Percentiles rank a stretch among this genome's conserved stretches.
phyloP scores from a whole-genome alignment of 495 filamentous ascomycete species.

The Penicillium riverlandense region DNA sequence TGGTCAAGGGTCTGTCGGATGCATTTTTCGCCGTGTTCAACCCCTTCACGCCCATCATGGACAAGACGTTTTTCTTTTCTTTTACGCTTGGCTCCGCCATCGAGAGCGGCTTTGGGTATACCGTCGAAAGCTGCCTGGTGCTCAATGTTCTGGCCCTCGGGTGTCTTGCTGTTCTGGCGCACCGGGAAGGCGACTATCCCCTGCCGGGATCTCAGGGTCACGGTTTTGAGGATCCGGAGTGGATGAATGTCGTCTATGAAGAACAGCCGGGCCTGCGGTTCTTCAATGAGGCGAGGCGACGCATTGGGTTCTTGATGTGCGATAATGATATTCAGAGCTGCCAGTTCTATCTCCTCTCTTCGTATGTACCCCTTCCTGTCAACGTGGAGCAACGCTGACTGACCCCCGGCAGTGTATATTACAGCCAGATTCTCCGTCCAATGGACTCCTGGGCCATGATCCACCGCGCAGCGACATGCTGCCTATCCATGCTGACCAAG shows the following conservation, averaged over 20 bases:
- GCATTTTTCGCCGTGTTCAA: conserved; percentile 40
- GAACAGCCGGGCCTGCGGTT: conserved; percentile 36
- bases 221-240: conserved; percentile 37
- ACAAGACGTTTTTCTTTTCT: conserved; percentile 39
- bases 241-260: conserved; percentile 36
- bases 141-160: conserved; percentile 40
- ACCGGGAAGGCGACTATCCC: conserved; percentile 39
- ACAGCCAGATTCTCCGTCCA: conserved; percentile 37
- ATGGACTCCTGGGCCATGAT: conserved; percentile 44
- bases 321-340: conserved; percentile 41
- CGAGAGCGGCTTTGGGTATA: conserved; percentile 36
- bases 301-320: conserved; percentile 42
- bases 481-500: conserved; percentile 41
- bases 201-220: conserved; percentile 25
- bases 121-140: conserved; percentile 37
- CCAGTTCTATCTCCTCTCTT: conserved; percentile 41
- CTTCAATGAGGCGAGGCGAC: conserved; percentile 40
- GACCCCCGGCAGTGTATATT: conserved; percentile 22
- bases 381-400: conserved; percentile 1
- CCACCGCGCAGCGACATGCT: conserved; percentile 40
- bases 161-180: conserved; percentile 34
- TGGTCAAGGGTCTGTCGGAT: conserved; percentile 38
- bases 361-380: conserved; percentile 15
- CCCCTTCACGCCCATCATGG: conserved; percentile 42
- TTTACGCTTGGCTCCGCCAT: conserved; percentile 38